These are phyloP conservation scores for Cymbidium sinense DNA, from an alignment of 106 monocot genomes.

Conservation along the genomic window DNA sequence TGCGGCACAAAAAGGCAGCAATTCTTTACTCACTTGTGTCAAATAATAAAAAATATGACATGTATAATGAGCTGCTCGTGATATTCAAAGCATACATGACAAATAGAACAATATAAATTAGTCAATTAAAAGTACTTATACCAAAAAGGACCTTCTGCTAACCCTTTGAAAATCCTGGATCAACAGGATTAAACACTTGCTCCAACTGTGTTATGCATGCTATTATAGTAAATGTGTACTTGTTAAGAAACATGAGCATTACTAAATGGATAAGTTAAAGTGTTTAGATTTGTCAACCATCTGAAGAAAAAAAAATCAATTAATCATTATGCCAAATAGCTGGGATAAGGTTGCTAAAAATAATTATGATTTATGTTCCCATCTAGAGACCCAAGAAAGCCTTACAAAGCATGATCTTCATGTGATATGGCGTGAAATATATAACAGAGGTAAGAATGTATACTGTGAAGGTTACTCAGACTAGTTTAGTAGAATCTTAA, in stretches of 20 bases:
- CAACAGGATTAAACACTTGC: neutral
- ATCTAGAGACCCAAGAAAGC: neutral
- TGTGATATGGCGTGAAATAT: neutral
- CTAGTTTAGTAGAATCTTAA: neutral
- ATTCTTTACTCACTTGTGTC: neutral
- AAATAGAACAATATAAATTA: neutral
- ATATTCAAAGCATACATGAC: neutral
- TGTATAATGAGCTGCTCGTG: neutral
- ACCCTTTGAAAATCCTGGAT: neutral
- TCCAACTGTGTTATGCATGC: neutral
- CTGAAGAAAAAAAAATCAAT: neutral
- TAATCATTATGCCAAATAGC: neutral
- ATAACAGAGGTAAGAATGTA: neutral
- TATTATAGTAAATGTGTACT: neutral
- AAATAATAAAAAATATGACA: neutral
- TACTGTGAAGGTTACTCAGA: neutral
- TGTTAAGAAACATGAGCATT: too few species aligned
- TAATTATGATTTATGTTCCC: neutral
- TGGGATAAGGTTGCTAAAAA: neutral
- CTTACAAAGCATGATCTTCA: neutral
- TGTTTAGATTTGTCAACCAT: neutral
- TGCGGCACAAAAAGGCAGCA: neutral
- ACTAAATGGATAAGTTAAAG: too few species aligned
- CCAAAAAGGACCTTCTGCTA: neutral
- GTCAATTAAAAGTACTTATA: neutral